Evolutionary conservation across 2,329 filamentous ascomycete species (phyloP).

Genomic region (Macrophomina pseudophaseolina): DNA sequence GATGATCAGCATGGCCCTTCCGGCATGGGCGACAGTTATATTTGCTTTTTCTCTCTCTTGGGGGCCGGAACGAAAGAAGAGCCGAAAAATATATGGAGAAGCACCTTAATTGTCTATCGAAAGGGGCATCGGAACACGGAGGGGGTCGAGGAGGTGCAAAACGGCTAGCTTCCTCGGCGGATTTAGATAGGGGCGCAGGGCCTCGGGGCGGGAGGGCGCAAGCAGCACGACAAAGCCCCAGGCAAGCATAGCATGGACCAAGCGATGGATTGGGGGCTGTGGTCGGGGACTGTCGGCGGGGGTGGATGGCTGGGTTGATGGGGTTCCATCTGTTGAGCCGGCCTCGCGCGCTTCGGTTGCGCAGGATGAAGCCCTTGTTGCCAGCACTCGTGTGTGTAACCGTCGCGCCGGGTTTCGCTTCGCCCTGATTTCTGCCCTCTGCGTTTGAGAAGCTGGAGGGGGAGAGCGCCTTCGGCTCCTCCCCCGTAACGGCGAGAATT

Average conservation of each 20-base stretch:
- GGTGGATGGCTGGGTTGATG: neutral
- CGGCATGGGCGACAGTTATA: neutral
- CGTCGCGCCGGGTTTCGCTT: conserved; percentile 20
- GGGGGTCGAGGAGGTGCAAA: neutral
- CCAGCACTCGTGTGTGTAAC: conserved; percentile 20
- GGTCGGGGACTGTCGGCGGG: neutral
- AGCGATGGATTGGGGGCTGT: conserved; percentile 1
- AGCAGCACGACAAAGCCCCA: neutral
- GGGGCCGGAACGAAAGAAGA: conserved; percentile 1
- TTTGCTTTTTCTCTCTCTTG: neutral
- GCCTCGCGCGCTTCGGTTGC: conserved; percentile 16
- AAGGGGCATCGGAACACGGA: conserved; percentile 11
- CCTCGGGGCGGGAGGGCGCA: neutral
- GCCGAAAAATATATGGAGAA: conserved; percentile 15
- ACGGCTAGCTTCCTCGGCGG: neutral
- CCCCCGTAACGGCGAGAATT: neutral
- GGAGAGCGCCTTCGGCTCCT: conserved; percentile 3
- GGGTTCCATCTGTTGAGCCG: conserved; percentile 9
- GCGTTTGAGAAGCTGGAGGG: conserved; percentile 1
- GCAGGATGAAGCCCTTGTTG: conserved; percentile 18
- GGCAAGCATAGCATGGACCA: conserved; percentile 13
- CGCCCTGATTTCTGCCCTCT: conserved; percentile 4
- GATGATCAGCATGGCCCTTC: neutral
- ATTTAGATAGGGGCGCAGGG: conserved; percentile 8
- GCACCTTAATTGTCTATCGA: neutral